phyloP scores from a whole-genome alignment of 2,329 filamentous ascomycete genomes.

The Zelopaecilomyces penicillatus region DNA sequence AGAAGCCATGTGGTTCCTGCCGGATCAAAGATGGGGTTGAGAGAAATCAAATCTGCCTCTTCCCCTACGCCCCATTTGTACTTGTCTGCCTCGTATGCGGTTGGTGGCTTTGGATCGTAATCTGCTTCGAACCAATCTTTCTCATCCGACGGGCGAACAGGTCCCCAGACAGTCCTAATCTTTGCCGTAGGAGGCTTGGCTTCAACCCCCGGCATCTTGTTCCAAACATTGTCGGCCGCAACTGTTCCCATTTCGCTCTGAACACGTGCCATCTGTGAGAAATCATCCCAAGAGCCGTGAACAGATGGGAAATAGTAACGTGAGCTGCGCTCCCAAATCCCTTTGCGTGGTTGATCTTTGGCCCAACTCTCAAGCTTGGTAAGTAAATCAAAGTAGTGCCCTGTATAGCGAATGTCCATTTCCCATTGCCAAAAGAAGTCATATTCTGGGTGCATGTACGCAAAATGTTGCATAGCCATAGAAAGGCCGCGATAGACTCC shows the following conservation, averaged over 20 bases:
- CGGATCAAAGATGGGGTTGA: conserved; percentile 88
- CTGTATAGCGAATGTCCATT: conserved; percentile 85
- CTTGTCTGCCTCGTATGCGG: conserved; percentile 64
- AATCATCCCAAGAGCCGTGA: conserved; percentile 73
- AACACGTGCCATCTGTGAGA: conserved; percentile 63
- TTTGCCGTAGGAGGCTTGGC: conserved; percentile 31
- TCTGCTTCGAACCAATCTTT: conserved; percentile 65
- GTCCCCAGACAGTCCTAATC: conserved; percentile 74
- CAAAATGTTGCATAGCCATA: conserved; percentile 93
- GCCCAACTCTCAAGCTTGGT: conserved; percentile 63
- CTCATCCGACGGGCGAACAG: conserved; percentile 58
- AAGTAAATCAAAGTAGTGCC: conserved; percentile 73
- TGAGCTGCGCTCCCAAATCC: conserved; percentile 71
- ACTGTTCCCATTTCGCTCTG: conserved; percentile 64
- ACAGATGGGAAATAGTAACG: conserved; percentile 71
- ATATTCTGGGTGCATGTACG: conserved; percentile 79
- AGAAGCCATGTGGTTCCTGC: conserved; percentile 79
- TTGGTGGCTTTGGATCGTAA: conserved; percentile 66
- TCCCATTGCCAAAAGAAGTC: conserved; percentile 95
- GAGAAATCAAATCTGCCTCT: conserved; percentile 82
- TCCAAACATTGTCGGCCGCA: conserved; percentile 60
- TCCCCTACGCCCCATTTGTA: conserved; percentile 84
- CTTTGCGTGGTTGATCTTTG: conserved; percentile 65
- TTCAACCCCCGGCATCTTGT: conserved; percentile 35
- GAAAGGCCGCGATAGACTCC: conserved; percentile 87